phyloP scores from a whole-genome alignment of 2,329 filamentous ascomycete genomes.

The Ascochyta clinopodiicola region DNA sequence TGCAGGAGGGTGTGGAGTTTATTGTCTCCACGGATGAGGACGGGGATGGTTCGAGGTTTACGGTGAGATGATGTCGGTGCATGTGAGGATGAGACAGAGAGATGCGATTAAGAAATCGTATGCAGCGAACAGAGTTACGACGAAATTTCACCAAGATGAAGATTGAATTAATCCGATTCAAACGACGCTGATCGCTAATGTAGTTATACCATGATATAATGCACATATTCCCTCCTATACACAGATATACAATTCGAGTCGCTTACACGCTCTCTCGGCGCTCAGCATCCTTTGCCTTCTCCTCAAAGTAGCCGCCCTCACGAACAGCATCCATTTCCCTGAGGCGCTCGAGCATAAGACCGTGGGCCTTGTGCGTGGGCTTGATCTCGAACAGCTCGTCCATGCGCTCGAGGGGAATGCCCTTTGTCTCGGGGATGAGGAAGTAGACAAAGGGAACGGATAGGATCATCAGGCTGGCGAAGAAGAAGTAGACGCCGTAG shows the following conservation, averaged over 20 bases:
- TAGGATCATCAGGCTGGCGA: conserved; percentile 56
- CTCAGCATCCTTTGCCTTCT: conserved; percentile 16
- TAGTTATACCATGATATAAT: not conserved
- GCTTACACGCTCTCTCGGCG: conserved; percentile 15
- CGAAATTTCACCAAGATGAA: not conserved
- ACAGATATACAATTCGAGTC: not conserved
- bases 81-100: no score
- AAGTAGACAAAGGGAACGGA: conserved; percentile 56
- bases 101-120: no score
- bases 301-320: conserved; percentile 15
- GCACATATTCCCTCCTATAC: not conserved
- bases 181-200: not conserved
- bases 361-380: conserved; percentile 50
- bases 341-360: conserved; percentile 48
- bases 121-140: no score
- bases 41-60: no score
- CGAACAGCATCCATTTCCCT: conserved; percentile 43
- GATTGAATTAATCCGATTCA: not conserved
- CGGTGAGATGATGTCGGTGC: no score
- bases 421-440: conserved; percentile 53
- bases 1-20: conserved; percentile 19
- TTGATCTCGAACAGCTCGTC: conserved; percentile 55
- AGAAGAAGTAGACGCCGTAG: conserved; percentile 55
- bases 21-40: conserved; percentile 4
- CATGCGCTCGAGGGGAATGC: conserved; percentile 55